phyloP scores from a whole-genome alignment of 225 moss, liverwort and hornwort species.

The Anthoceros angustus region DNA sequence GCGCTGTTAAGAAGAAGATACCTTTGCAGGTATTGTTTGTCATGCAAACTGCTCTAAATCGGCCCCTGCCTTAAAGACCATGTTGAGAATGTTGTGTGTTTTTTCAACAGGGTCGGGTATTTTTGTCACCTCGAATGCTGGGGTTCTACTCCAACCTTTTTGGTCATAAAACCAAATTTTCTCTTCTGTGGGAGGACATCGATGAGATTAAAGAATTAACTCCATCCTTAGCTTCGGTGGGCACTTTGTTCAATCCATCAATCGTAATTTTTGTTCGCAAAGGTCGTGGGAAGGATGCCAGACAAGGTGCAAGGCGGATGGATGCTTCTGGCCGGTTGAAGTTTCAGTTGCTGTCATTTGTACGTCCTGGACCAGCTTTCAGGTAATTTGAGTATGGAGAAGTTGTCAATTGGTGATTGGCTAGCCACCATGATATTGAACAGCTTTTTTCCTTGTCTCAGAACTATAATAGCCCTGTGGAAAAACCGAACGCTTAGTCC shows the following conservation, averaged over 20 bases:
- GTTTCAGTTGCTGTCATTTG: slow-evolving; percentile 71
- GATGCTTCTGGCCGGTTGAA: slow-evolving; percentile 63
- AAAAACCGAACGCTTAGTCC: slow-evolving; percentile 56
- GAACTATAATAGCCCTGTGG: slow-evolving; percentile 82
- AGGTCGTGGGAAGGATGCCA: slow-evolving; percentile 48
- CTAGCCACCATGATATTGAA: not conserved
- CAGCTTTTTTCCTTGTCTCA: slow-evolving; percentile 12
- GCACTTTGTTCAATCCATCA: slow-evolving; percentile 59
- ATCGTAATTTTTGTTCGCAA: slow-evolving; percentile 29
- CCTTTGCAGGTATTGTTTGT: slow-evolving; percentile 45
- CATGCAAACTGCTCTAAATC: not conserved
- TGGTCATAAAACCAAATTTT: slow-evolving; percentile 92
- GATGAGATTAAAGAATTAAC: slow-evolving; percentile 76
- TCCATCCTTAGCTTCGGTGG: slow-evolving; percentile 13
- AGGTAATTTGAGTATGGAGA: slow-evolving; percentile 19
- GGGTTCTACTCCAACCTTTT: slow-evolving; percentile 93
- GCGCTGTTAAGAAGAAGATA: slow-evolving; percentile 80
- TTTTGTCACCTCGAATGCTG: slow-evolving; percentile 79
- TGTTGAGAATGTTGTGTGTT: not conserved
- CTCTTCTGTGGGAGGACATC: slow-evolving; percentile 88
- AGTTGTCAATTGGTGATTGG: not conserved
- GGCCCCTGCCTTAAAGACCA: not conserved
- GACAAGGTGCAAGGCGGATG: slow-evolving; percentile 60
- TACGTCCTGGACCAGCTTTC: slow-evolving; percentile 68
- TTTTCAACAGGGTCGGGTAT: slow-evolving; percentile 60